Conservation (phyloP, 2,329 filamentous ascomycete species). For the Penicillium sclerotiorum region DNA sequence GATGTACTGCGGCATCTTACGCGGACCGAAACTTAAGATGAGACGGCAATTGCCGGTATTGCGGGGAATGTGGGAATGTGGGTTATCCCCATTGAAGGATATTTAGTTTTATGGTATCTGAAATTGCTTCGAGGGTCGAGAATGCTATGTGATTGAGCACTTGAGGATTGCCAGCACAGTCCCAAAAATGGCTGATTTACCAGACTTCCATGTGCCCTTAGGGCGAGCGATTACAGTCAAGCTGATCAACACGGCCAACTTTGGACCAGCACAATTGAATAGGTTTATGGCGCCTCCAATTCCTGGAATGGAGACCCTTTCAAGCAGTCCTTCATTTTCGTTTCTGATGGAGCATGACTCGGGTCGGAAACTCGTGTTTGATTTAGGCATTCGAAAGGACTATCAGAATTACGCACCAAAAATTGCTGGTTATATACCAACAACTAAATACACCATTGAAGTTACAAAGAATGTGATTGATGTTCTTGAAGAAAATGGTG, state of each 20-base stretch:
- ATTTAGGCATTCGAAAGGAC: constrained; percentile 37
- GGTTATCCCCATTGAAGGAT: neutral
- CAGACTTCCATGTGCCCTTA: constrained; percentile 1
- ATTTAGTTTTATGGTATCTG: neutral
- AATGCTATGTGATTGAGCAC: too few species aligned
- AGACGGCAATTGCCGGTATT: neutral
- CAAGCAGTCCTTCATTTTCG: constrained; percentile 9
- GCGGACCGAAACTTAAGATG: neutral
- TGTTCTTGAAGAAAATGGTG: constrained; percentile 24
- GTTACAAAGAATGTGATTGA: constrained; percentile 29
- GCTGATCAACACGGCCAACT: constrained; percentile 45
- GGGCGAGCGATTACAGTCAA: constrained; percentile 12
- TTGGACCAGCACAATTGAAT: constrained; percentile 42
- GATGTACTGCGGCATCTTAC: too few species aligned
- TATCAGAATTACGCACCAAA: constrained; percentile 29
- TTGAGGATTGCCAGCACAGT: too few species aligned
- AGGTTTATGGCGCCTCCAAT: constrained; percentile 45
- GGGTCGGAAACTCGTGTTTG: constrained; percentile 27
- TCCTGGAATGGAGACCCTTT: constrained; percentile 34
- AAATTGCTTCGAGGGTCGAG: too few species aligned
- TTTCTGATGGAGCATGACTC: constrained; percentile 18
- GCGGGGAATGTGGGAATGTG: neutral
- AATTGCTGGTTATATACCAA: constrained; percentile 20
- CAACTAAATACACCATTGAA: constrained; percentile 18
- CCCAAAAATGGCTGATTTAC: constrained; percentile 1